Evolutionary conservation across 345 rosid genomes (phyloP), one percentile per base, ranked within the genome.

Genomic region (Euphorbia tirucalli): DNA sequence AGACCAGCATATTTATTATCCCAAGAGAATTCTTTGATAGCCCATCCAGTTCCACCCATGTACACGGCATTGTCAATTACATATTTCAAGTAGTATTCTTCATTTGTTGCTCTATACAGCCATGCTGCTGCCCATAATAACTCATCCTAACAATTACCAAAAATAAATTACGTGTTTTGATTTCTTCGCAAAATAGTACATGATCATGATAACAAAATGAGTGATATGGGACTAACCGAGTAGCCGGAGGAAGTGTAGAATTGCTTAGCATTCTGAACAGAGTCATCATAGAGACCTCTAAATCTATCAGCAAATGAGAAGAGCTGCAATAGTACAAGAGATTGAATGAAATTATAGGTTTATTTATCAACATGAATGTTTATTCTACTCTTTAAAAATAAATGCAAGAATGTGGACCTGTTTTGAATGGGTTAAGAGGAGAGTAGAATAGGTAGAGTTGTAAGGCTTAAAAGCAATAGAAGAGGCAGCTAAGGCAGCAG

Each of bases 21-120:
- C 98, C 97, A 93, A n/a, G 92, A 89, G 85, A 93, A 91, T 30
- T 93, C 97, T 71, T 88, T 89, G 69, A 89, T 81, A 19, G 90
- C 93, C 92, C 95, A 90, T n/a, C 96, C 89, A 30, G 89, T 91
- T 81, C 98, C 96, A 0, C 98, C 97, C 97, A 93, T 85, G 82
- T 84, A 83, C 15, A 71, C 91, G 14, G 89, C 92, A 61, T 93
- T 93, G 75, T 91, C 84, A 19, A 86, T 59, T 13, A 80, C 83
- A 25, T 93, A 91, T 67, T 86, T 88, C 69, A 91, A 79, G 87
- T 89, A 91, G 61, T 82, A 82, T 31, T 87, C 82, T 5, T 93
- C 92, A 1, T 85, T 79, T 0, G 89, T 89, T 54, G 98, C 95
- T 3, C 83, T 79, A 75, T 82, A 88, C 49, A 93, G 74, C 98